phyloP scores from a whole-genome alignment of 495 filamentous ascomycete genomes.

The Penicillium chermesinum region DNA sequence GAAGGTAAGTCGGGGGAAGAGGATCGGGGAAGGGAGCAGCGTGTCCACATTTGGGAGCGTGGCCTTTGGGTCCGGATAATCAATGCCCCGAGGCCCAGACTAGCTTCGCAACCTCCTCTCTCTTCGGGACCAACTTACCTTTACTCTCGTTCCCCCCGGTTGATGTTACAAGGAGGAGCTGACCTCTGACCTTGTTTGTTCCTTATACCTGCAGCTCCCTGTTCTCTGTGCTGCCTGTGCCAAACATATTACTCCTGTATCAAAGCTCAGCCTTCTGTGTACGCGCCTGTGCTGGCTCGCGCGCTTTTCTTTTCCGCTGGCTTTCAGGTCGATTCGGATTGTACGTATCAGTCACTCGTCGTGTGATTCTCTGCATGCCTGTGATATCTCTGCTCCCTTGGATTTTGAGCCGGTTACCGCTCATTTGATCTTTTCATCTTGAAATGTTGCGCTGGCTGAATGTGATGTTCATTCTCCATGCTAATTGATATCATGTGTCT shows the following conservation, averaged over 20 bases:
- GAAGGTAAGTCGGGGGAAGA: slow-evolving; percentile 1
- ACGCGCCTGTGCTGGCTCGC: slow-evolving; percentile 15
- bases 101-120: slow-evolving; percentile 2
- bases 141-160: too few species aligned
- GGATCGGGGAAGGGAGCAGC: background rate
- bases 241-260: background rate
- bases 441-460: slow-evolving; percentile 3
- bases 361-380: slow-evolving; percentile 12
- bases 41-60: background rate
- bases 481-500: slow-evolving; percentile 36
- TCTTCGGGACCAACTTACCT: background rate
- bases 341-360: slow-evolving; percentile 44
- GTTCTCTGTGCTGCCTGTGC: background rate
- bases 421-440: slow-evolving; percentile 18
- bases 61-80: background rate
- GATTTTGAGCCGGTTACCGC: too few species aligned
- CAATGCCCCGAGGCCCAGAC: too few species aligned
- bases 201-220: background rate
- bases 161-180: too few species aligned
- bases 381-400: slow-evolving; percentile 6
- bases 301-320: slow-evolving; percentile 25
- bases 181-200: too few species aligned
- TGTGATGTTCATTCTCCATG: slow-evolving; percentile 22
- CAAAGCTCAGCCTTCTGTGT: slow-evolving; percentile 12
- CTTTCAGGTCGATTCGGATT: slow-evolving; percentile 33